Evolutionary conservation across 2,329 filamentous ascomycete genomes (phyloP), one percentile per base, ranked within the genome.

Genomic region (Daldinia eschscholtzii): DNA sequence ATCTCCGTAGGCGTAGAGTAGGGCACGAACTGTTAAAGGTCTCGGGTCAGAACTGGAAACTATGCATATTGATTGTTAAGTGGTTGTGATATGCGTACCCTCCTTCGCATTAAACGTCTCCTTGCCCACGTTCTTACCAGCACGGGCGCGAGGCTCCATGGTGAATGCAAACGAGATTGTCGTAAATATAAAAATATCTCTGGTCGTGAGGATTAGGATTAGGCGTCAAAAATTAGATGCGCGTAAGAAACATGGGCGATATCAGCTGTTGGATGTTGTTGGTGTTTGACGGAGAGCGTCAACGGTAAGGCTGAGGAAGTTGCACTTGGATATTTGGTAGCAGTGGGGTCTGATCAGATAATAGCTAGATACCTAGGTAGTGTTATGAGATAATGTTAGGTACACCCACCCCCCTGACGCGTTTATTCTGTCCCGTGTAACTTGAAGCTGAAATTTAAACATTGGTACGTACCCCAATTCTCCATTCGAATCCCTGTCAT

Each of bases 1-100:
- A 81, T 97, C 93, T 79, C 93, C 94, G 78, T 93, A 92, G 67
- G 91, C 92, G 80, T 90, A 92, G 78, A 96, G 90, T 67, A 95
- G 88, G 74, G 90, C 87, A 72, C 89, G 86, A 59, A 94, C 92
- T 93, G 78, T 33, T 4, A 12, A 62, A 23, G 33, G 64, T 71
- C 37, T 37, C 35, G 53, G 53, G 33, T 41, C 7, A 28, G 7
- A 33, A 2, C 20, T 23, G 2, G 20, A 23, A 23, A 23, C 2
- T 23, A 2, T 23, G 20, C 20, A 23, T 52, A 20, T 55, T 35
- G 57, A 42, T 18, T 18, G 33, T 48, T 13, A 42, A 26, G 65
- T 58, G 7, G 10, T 26, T 12, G 26, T n/a, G n/a, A 7, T 48
- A 20, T 46, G 81, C 88, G 71, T 83, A 93, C 92, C 83, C 80